Evolutionary conservation across 1,139 yeast species (phyloP).

Genomic region (Blastobotrys serpentis): DNA sequence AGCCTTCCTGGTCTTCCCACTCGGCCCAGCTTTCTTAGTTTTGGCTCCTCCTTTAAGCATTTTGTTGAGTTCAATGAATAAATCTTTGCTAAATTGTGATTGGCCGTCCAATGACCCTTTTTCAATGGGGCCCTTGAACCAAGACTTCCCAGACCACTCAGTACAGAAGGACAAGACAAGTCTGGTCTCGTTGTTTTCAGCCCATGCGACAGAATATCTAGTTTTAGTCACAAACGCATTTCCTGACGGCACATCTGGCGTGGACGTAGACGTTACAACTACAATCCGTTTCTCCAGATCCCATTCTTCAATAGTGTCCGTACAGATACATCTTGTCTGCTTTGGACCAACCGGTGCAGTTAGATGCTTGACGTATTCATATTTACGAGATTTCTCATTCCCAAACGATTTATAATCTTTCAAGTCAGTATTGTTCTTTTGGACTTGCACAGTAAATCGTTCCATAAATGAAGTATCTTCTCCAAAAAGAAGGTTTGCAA

Average conservation of each 20-base stretch:
- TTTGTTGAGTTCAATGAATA: constrained; percentile 58
- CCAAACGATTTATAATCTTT: constrained; percentile 54
- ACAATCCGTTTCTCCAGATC: constrained; percentile 58
- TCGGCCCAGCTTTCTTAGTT: constrained; percentile 33
- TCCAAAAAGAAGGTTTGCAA: constrained; percentile 71
- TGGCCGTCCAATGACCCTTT: constrained; percentile 93
- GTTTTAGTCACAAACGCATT: constrained; percentile 74
- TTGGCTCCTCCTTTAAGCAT: constrained; percentile 40
- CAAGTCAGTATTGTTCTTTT: constrained; percentile 72
- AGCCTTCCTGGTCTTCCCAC: constrained; percentile 9
- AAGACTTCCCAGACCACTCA: constrained; percentile 90
- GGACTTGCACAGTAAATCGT: constrained; percentile 55
- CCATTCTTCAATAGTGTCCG: constrained; percentile 65
- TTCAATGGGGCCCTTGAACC: constrained; percentile 90
- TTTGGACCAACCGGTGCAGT: constrained; percentile 89
- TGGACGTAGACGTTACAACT: constrained; percentile 65
- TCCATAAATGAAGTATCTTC: constrained; percentile 59
- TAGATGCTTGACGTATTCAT: constrained; percentile 76
- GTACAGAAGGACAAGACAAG: constrained; percentile 64
- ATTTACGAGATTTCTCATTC: constrained; percentile 51
- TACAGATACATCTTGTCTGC: constrained; percentile 79
- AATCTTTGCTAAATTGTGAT: constrained; percentile 58
- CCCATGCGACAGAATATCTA: constrained; percentile 70
- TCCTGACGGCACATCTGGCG: constrained; percentile 98
- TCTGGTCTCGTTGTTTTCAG: constrained; percentile 61